These are phyloP conservation scores for Epichloe glyceriae DNA, from an alignment of 2,329 filamentous ascomycete genomes.

Conservation along the genomic window DNA sequence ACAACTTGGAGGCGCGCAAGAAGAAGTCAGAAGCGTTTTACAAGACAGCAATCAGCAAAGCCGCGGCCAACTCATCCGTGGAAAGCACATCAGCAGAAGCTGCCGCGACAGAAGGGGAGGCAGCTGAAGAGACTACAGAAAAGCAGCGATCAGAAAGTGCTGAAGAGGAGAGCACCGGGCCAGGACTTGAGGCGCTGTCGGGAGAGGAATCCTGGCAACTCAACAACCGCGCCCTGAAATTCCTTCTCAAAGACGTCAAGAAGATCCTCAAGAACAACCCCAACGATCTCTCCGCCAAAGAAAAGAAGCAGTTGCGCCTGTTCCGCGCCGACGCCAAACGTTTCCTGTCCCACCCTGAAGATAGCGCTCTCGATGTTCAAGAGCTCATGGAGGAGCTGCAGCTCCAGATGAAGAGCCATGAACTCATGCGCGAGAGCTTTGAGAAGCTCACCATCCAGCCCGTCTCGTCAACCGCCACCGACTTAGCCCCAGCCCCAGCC, in stretches of 20 bases:
- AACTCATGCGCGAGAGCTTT: constrained; percentile 18
- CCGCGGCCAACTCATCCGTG: not conserved
- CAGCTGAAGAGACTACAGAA: not conserved
- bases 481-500: constrained; percentile 8
- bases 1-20: constrained; percentile 15
- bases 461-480: constrained; percentile 3
- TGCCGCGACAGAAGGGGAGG: constrained; percentile 8
- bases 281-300: constrained; percentile 46
- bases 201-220: constrained; percentile 13
- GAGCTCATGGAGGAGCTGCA: constrained; percentile 21
- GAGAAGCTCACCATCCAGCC: constrained; percentile 15
- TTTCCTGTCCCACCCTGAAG: constrained; percentile 35
- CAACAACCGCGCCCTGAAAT: constrained; percentile 15
- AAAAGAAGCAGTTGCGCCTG: constrained; percentile 63
- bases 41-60: constrained; percentile 9
- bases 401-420: constrained; percentile 20
- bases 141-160: not conserved
- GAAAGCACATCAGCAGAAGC: constrained; percentile 9
- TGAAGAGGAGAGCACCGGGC: not conserved
- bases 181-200: constrained; percentile 9
- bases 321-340: constrained; percentile 54
- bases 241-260: constrained; percentile 20
- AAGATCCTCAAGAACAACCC: constrained; percentile 30
- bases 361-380: constrained; percentile 14
- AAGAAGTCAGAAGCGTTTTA: constrained; percentile 15